Evolutionary conservation across 2,329 filamentous ascomycete species (phyloP).

Genomic region (Cordyceps fumosorosea): DNA sequence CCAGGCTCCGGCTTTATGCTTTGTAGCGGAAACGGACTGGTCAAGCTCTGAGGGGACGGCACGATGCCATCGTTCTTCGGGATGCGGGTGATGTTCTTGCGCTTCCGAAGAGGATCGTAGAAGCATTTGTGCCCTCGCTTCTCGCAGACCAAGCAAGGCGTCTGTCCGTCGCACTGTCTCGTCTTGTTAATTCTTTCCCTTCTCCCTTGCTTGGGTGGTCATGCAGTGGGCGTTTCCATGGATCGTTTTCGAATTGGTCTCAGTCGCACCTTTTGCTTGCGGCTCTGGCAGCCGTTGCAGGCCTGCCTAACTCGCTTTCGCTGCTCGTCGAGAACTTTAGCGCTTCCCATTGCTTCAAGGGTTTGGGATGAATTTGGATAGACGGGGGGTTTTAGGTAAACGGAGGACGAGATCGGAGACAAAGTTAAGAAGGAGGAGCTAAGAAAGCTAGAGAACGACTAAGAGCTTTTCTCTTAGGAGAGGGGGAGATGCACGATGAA

Average conservation of each 20-base stretch:
- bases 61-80: not conserved
- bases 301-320: conserved; percentile 57
- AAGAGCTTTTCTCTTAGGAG: not conserved
- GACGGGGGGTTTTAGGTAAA: too few species aligned
- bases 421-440: too few species aligned
- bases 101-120: conserved; percentile 28
- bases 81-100: not conserved
- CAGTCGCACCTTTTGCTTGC: conserved; percentile 55
- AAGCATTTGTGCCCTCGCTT: conserved; percentile 43
- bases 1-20: not conserved
- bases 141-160: conserved; percentile 51
- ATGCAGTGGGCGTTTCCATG: too few species aligned
- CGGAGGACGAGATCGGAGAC: too few species aligned
- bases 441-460: too few species aligned
- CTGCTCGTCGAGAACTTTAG: conserved; percentile 51
- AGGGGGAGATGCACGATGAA: not conserved
- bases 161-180: conserved; percentile 50
- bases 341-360: conserved; percentile 39
- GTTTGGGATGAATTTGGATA: too few species aligned
- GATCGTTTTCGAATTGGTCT: too few species aligned
- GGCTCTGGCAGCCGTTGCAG: conserved; percentile 58
- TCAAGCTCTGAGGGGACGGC: not conserved
- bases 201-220: too few species aligned
- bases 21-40: not conserved
- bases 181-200: not conserved